Evolutionary conservation across 495 filamentous ascomycete genomes (phyloP).

Genomic region (Talaromyces trachyspermus): DNA sequence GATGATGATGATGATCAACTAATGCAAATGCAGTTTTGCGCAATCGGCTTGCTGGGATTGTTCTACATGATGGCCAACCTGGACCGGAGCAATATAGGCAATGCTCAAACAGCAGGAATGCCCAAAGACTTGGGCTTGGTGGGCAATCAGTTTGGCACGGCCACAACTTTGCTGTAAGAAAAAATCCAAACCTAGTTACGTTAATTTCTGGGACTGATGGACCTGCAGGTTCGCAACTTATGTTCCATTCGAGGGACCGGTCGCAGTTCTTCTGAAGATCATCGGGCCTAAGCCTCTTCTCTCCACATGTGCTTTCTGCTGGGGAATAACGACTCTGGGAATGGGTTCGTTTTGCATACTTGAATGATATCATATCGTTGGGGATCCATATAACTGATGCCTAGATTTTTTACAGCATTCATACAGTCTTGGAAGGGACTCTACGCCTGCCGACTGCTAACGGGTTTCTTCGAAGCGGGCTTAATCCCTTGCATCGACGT

Average conservation of each 20-base stretch:
- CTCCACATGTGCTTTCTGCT: conserved; percentile 11
- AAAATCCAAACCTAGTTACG: neutral
- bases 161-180: conserved; percentile 15
- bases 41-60: conserved; percentile 8
- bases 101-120: conserved; percentile 15
- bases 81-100: conserved; percentile 17
- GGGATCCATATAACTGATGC: conserved; percentile 1
- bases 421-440: conserved; percentile 10
- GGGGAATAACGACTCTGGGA: conserved; percentile 9
- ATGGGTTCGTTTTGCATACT: conserved; percentile 8
- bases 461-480: conserved; percentile 9
- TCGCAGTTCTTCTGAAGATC: conserved; percentile 10
- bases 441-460: conserved; percentile 10
- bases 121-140: conserved; percentile 21
- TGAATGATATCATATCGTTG: conserved; percentile 5
- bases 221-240: conserved; percentile 9
- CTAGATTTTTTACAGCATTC: conserved; percentile 8
- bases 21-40: conserved; percentile 7
- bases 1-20: conserved; percentile 1
- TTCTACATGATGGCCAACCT: conserved; percentile 13
- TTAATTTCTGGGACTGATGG: neutral
- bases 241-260: conserved; percentile 11
- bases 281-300: conserved; percentile 10
- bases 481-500: conserved; percentile 10
- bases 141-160: conserved; percentile 24